A percentile compares a stretch with the other conserved stretches of the same genome.
Conservation (phyloP, 371 early-diverging fungal genomes). For the Syncephalastrum contaminatum region DNA sequence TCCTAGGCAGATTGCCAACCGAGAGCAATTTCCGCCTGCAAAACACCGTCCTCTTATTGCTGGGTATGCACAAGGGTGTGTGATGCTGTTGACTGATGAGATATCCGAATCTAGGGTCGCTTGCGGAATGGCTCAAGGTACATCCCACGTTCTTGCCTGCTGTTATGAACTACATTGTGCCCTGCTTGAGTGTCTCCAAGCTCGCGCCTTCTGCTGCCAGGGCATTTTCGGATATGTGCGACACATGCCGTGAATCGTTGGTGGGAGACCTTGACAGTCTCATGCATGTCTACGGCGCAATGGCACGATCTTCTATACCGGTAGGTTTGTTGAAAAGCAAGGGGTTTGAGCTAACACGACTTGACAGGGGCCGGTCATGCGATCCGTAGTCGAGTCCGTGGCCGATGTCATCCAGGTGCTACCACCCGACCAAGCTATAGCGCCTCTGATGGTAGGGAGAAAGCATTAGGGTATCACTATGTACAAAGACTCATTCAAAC, state of each 20-base stretch:
- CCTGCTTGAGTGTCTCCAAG: slow-evolving; percentile 56
- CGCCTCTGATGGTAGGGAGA: slow-evolving; percentile 55
- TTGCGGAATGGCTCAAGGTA: slow-evolving; percentile 71
- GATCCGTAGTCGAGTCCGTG: slow-evolving; percentile 72
- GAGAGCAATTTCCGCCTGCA: slow-evolving; percentile 40
- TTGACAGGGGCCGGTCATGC: slow-evolving; percentile 48
- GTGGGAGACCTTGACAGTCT: slow-evolving; percentile 61
- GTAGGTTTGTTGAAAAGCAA: slow-evolving; percentile 17
- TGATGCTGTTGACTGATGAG: background rate
- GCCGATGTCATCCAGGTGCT: slow-evolving; percentile 69
- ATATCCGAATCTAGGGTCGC: slow-evolving; percentile 46
- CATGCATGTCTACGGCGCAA: slow-evolving; percentile 57
- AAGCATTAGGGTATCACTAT: background rate
- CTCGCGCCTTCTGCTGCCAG: slow-evolving; percentile 67
- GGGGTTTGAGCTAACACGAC: background rate
- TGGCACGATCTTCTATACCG: slow-evolving; percentile 40
- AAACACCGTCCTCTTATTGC: slow-evolving; percentile 46
- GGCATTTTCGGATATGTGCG: slow-evolving; percentile 73
- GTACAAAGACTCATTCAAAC: background rate
- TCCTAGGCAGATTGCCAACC: slow-evolving; percentile 50
- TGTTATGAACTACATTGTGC: slow-evolving; percentile 67
- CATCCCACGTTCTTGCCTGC: slow-evolving; percentile 62
- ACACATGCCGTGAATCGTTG: slow-evolving; percentile 67
- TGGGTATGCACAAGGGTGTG: slow-evolving; percentile 37
- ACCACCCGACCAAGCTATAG: slow-evolving; percentile 53